Evolutionary conservation across 306 rosid species (phyloP), one percentile per base, ranked within the genome.

Genomic region (Comarum palustre): DNA sequence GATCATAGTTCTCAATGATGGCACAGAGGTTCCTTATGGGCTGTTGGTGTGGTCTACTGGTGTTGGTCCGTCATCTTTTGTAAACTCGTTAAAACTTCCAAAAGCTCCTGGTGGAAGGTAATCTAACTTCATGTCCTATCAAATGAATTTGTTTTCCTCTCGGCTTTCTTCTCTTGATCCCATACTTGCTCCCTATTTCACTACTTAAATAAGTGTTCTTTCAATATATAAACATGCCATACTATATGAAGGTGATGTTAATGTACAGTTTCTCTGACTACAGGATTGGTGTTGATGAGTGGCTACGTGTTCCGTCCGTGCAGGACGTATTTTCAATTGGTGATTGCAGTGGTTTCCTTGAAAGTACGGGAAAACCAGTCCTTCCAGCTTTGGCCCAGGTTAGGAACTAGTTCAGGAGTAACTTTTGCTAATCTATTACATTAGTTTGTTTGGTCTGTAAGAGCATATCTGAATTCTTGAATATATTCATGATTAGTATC

Each of bases 301-400:
- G 99, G 97, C 90, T 94, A 71, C 90, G 84, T 2, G 83, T 90
- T 73, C 97, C 97, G 71, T 82, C 91, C 0, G 82, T 83, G 50
- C 80, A 87, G 63, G 99, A 94, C 74, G 78, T 94, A 81, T 94
- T 85, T 71, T 81, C 99, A 45, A 88, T 94, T 68, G 97, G 99
- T 29, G 99, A 94, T 77, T 94, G 97, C 84, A 79, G 96, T 73
- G 99, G 99, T 45, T 94, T 84, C 84, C 82, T 94, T 46, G 97
- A 91, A 78, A 89, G 97, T 75, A 94, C 97, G 2, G 99, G 99
- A 72, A 94, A 78, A 81, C 82, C 86, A 63, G 48, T 68, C 42
- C 96, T 94, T 76, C 99, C 97, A 7, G 99, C 97, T 70, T 82
- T 94, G 80, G 99, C 97, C 75, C 99, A 91, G 86, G 97, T 90